Base-by-base conservation (phyloP, 371 early-diverging fungal genomes). In the Funneliformis caledonium region DNA sequence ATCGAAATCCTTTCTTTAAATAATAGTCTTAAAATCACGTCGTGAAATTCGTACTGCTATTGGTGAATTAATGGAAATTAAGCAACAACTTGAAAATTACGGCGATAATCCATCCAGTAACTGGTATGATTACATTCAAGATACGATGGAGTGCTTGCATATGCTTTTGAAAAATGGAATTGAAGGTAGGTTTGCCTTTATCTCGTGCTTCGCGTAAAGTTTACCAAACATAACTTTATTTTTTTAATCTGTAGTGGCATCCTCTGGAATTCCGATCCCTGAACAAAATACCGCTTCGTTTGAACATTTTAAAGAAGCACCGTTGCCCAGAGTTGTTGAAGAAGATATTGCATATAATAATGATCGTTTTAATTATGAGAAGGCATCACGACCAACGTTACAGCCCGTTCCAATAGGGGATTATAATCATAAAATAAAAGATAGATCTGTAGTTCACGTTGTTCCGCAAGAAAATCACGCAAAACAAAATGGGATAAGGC, bases 101-200 rank as follows among this genome's bases (percentile, higher is more conserved):
- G 37, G 33, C 1, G 79, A 70, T 42, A 50, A 67, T 47, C 37
- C n/a, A 37, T 10, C 69, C 56, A 26, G 65, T 47, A 48, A 45
- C 65, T 78, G 79, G 79, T n/a, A 37, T 69, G 79, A 78, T 56
- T 69, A 69, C 52, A 33, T 78, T 59, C 69, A 78, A 68, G 79
- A 69, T 14, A 48, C 43, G 12, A 78, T 78, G 79, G 79, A 78
- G 43, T 11, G 69, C 50, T 50, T 78, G 48, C 56, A 68, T 68
- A 12, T 45, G 4, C 33, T 78, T 37, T 45, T 78, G 14, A 78
- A 78, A 50, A 69, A 47, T 69, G 79, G 79, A 64, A 31, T 78
- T 47, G 79, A 78, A 65, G 9, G 79, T 78, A 78, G 52, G 70
- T 22, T n/a, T 52, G 31, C 7, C 26, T 12, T 74, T 74, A 14